phyloP scores from a whole-genome alignment of 1,139 yeast genomes.

The Suhomyces kunorum region DNA sequence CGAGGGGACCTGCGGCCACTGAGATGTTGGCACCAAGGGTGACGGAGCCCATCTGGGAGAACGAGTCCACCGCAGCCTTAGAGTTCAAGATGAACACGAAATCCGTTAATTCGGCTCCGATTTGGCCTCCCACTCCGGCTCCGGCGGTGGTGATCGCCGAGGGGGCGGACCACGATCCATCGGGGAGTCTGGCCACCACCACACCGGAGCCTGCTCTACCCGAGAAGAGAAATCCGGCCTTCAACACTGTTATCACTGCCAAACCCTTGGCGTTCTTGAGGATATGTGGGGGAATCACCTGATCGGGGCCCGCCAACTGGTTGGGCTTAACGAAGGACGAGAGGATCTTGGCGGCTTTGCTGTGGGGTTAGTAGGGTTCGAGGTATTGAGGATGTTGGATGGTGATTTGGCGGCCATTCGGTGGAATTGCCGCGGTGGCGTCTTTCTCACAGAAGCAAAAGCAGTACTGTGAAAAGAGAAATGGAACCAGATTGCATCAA shows the following conservation, averaged over 20 bases:
- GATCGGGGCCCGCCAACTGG: slow-evolving; percentile 86
- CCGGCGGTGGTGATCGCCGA: slow-evolving; percentile 96
- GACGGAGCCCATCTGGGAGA: slow-evolving; percentile 91
- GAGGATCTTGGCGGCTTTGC: slow-evolving; percentile 93
- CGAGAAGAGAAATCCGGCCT: slow-evolving; percentile 93
- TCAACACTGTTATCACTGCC: slow-evolving; percentile 85
- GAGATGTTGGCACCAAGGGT: slow-evolving; percentile 95
- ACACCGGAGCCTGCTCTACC: slow-evolving; percentile 99
- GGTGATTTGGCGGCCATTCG: neutral
- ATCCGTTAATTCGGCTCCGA: slow-evolving; percentile 95
- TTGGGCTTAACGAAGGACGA: slow-evolving; percentile 94
- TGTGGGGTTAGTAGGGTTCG: slow-evolving; percentile 23
- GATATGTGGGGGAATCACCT: slow-evolving; percentile 87
- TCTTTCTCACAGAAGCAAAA: too few species aligned
- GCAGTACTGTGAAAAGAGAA: too few species aligned
- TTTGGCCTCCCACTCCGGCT: slow-evolving; percentile 98
- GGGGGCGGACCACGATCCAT: slow-evolving; percentile 98
- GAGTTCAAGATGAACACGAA: slow-evolving; percentile 91
- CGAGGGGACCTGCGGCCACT: slow-evolving; percentile 97
- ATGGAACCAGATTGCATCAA: too few species aligned
- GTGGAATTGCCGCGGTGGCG: neutral
- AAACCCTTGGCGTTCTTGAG: slow-evolving; percentile 90
- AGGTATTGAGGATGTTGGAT: neutral
- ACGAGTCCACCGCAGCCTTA: slow-evolving; percentile 86
- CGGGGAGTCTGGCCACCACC: slow-evolving; percentile 89